Base-by-base conservation (phyloP, 768 basidiomycete species). In the Leccinum truebloodii region DNA sequence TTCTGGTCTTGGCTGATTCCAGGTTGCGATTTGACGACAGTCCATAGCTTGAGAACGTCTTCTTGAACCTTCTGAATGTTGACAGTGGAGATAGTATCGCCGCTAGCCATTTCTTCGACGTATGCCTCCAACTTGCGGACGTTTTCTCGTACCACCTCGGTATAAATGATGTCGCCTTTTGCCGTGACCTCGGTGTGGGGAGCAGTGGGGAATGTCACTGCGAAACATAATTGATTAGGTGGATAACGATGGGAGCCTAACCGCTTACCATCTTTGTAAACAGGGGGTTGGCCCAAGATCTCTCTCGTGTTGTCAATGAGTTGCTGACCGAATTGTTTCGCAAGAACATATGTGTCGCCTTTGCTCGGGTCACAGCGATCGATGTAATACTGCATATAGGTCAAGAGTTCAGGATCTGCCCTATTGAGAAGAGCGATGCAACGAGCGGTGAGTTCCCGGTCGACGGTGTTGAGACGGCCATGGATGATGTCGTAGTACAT, bases 401-500 rank as follows among this genome's bases (percentile, higher is more conserved):
- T 87, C 67, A 95, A 75, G 68, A 98, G 87, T 61, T 90, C 90
- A 3, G 92, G 91, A 73, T 98, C 96, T 10, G 96, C 96, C 64
- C 97, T 89, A 78, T 98, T 98, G 80, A 99, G 93, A 71, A 99
- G 90, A 59, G 92, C 87, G 61, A 99, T 95, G 78, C 96, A 98
- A 58, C 95, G 91, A 65, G 95, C 94, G 13, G 97, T 97, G 75
- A 95, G 94, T 72, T 96, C 94, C 55, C 94, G 90, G 70, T 98
- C 95, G 64, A 98, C 92, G 18, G 94, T 94, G 24, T 89, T 95
- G 58, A 97, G 85, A 50, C 90, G 88, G 52, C 97, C 97, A 66
- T 95, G 94, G 67, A 99, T 94, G 77, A 99, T 97, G 74, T 98
- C 96, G 76, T 95, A 98, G 79, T 88, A 98, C 94, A 99, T 95